phyloP scores from a whole-genome alignment of 2,329 filamentous ascomycete genomes.

The Teratosphaeria destructans region DNA sequence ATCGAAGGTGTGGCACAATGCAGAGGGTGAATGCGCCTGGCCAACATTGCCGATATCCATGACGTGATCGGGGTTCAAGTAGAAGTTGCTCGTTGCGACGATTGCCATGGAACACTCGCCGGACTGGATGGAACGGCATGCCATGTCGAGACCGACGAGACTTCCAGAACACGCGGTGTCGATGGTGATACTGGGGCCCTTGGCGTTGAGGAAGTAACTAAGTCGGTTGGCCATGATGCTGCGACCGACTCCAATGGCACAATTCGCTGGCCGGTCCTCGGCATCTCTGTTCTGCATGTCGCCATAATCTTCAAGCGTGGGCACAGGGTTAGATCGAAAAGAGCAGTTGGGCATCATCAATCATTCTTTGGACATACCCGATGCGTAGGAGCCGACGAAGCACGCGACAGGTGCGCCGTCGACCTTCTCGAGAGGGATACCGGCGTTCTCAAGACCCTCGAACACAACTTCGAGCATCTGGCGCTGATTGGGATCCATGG shows the following conservation, averaged over 20 bases:
- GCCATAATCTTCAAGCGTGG: not conserved
- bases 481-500: not conserved
- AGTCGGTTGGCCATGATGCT: not conserved
- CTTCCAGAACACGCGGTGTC: not conserved
- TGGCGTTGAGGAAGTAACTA: not conserved
- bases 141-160: not conserved
- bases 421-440: not conserved
- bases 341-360: not conserved
- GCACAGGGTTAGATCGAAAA: not conserved
- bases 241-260: too few relatives aligned
- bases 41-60: too few relatives aligned
- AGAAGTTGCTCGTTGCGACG: not conserved
- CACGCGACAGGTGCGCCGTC: not conserved
- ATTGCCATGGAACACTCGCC: conserved; percentile 5
- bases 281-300: not conserved
- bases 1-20: conserved; percentile 11
- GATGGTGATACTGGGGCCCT: not conserved
- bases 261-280: too few relatives aligned
- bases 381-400: not conserved
- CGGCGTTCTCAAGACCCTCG: not conserved
- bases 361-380: not conserved
- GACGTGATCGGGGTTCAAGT: not conserved
- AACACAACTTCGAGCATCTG: not conserved
- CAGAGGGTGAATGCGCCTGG: not conserved
- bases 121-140: not conserved